These are phyloP conservation scores for Phytophthora rubi DNA, from an alignment of 352 stramenopile genomes.

Conservation along the genomic window DNA sequence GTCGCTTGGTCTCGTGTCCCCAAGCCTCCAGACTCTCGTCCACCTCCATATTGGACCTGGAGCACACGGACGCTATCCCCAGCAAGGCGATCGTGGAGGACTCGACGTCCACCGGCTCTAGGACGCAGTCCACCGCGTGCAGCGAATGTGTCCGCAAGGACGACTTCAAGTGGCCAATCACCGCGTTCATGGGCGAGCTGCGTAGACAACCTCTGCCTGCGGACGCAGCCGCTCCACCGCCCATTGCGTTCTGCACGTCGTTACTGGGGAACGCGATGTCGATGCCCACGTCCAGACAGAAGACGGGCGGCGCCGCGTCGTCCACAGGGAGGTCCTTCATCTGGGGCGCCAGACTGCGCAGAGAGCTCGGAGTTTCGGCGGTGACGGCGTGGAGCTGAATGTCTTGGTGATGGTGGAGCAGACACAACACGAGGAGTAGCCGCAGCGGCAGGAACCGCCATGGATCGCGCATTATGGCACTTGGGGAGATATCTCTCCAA, in stretches of 20 bases:
- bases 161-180: constrained; percentile 40
- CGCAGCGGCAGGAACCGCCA: background rate
- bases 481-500: background rate
- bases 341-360: constrained; percentile 12
- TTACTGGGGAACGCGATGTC: constrained; percentile 51
- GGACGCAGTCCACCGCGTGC: constrained; percentile 51
- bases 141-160: constrained; percentile 45
- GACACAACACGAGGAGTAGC: constrained; percentile 5
- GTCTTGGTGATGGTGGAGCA: background rate
- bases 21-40: constrained; percentile 35
- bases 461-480: constrained; percentile 15
- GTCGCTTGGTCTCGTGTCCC: constrained; percentile 31
- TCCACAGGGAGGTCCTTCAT: background rate
- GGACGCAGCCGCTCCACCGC: constrained; percentile 1
- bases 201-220: constrained; percentile 43
- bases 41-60: constrained; percentile 48
- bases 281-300: constrained; percentile 52
- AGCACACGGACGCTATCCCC: constrained; percentile 48
- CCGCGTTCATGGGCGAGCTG: constrained; percentile 43
- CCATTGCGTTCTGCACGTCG: constrained; percentile 32
- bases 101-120: constrained; percentile 39
- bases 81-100: constrained; percentile 42
- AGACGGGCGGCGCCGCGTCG: constrained; percentile 35
- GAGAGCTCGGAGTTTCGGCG: constrained; percentile 1
- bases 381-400: background rate